These are phyloP conservation scores for Chlamydomonas incerta DNA, from an alignment of 139 green algal species.

Conservation along the genomic window DNA sequence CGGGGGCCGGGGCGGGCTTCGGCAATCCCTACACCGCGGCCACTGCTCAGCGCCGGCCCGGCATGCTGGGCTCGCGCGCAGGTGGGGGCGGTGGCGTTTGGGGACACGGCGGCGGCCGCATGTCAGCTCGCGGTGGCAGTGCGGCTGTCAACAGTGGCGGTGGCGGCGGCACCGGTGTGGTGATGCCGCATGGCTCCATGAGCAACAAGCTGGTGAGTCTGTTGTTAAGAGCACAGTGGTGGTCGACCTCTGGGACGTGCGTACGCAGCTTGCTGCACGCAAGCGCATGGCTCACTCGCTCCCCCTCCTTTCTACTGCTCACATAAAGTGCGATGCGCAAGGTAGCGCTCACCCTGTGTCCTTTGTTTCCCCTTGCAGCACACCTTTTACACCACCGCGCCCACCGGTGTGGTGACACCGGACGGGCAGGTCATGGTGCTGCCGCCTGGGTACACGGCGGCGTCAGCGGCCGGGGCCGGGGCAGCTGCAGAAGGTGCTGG, in stretches of 20 bases:
- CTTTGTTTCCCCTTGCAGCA: neutral
- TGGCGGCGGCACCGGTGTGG: neutral
- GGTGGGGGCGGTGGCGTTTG: neutral
- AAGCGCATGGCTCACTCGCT: too few species aligned
- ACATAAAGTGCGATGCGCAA: neutral
- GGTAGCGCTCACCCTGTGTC: neutral
- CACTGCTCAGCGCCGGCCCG: neutral
- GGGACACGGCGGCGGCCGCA: neutral
- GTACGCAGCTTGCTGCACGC: too few species aligned
- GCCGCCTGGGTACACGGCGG: neutral
- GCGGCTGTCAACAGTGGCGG: neutral
- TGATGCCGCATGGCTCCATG: neutral
- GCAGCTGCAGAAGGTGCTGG: neutral
- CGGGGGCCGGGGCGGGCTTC: too few species aligned
- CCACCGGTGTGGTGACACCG: neutral
- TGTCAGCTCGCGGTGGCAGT: neutral
- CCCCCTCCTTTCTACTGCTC: neutral
- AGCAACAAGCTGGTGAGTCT: neutral
- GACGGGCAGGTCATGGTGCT: neutral
- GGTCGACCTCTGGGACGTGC: too few species aligned
- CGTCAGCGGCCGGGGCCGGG: neutral
- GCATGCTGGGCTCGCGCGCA: neutral
- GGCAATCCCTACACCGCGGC: neutral
- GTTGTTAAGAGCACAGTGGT: too few species aligned
- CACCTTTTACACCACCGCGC: conserved; percentile 2